A percentile compares a stretch with the other conserved stretches of the same genome.
Evolutionary conservation across 495 filamentous ascomycete genomes (phyloP).

Genomic region (Talaromyces trachyspermus): DNA sequence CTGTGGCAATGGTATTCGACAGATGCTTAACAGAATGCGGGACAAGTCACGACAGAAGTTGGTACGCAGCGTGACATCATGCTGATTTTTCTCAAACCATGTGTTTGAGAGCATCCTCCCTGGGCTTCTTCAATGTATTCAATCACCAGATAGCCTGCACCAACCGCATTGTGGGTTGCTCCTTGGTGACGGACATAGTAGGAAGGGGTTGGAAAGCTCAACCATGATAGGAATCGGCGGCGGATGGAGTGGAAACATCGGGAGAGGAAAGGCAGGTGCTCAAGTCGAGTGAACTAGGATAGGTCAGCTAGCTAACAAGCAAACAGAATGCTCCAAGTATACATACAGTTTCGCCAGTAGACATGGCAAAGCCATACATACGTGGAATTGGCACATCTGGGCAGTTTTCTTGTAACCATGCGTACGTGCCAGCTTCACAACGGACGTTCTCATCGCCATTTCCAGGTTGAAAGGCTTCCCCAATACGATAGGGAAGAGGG

Average conservation of each 20-base stretch:
- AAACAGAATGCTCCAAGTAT: not conserved
- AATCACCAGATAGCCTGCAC: constrained; percentile 24
- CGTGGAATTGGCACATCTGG: constrained; percentile 16
- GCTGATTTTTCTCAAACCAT: constrained; percentile 19
- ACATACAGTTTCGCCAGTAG: constrained; percentile 20
- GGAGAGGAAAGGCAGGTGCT: constrained; percentile 19
- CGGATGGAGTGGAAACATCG: constrained; percentile 16
- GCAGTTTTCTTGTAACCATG: constrained; percentile 13
- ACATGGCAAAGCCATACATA: constrained; percentile 28
- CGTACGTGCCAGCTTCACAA: constrained; percentile 28
- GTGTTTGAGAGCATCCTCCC: constrained; percentile 27
- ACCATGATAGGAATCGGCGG: constrained; percentile 13
- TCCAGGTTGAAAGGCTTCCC: constrained; percentile 22
- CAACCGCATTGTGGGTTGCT: not conserved
- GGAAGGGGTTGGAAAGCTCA: constrained; percentile 19
- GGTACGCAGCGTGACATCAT: constrained; percentile 10
- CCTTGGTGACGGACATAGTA: constrained; percentile 15
- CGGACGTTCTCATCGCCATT: constrained; percentile 31
- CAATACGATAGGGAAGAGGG: constrained; percentile 29
- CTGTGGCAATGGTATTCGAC: constrained; percentile 11
- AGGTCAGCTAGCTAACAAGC: not conserved
- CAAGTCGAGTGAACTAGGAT: constrained; percentile 15
- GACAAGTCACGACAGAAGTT: constrained; percentile 20
- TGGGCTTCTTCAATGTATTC: constrained; percentile 22
- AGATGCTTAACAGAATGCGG: constrained; percentile 16